A percentile compares a stretch with the other conserved stretches of the same genome.
phyloP scores from a whole-genome alignment of 345 rosid genomes.

The Dovyalis caffra region DNA sequence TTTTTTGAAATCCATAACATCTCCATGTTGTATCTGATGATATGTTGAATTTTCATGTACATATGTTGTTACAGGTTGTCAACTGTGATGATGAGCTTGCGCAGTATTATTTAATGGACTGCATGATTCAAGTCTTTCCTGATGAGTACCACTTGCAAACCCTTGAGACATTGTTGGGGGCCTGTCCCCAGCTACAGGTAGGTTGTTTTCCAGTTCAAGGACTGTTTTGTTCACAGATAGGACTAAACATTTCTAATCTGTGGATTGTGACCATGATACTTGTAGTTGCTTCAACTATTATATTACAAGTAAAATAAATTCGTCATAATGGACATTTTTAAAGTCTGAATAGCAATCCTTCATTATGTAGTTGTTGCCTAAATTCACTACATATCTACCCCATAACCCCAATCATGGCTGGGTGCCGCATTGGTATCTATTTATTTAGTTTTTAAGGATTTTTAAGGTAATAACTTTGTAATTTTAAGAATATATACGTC shows the following conservation, averaged over 20 bases:
- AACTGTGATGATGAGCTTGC: constrained; percentile 98
- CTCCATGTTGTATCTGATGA: neutral
- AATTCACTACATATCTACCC: neutral
- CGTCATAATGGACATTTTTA: neutral
- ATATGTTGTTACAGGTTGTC: constrained; percentile 55
- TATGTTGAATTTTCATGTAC: neutral
- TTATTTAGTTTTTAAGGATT: neutral
- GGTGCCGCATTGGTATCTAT: neutral
- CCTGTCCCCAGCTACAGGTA: constrained; percentile 98
- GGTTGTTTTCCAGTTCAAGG: constrained; percentile 6
- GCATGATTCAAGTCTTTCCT: constrained; percentile 97
- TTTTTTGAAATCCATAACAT: neutral
- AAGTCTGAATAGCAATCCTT: neutral
- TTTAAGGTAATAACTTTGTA: neutral
- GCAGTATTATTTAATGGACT: constrained; percentile 89
- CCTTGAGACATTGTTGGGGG: constrained; percentile 82
- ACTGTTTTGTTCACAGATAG: neutral
- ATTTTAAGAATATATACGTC: neutral
- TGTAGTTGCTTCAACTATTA: neutral
- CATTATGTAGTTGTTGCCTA: neutral
- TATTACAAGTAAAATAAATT: neutral
- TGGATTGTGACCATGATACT: neutral
- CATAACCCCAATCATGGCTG: neutral
- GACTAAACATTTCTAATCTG: neutral
- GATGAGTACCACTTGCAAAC: constrained; percentile 99